Evolutionary conservation across 768 basidiomycete species (phyloP), one percentile per base, ranked within the genome.

Genomic region (Mycena crocata): DNA sequence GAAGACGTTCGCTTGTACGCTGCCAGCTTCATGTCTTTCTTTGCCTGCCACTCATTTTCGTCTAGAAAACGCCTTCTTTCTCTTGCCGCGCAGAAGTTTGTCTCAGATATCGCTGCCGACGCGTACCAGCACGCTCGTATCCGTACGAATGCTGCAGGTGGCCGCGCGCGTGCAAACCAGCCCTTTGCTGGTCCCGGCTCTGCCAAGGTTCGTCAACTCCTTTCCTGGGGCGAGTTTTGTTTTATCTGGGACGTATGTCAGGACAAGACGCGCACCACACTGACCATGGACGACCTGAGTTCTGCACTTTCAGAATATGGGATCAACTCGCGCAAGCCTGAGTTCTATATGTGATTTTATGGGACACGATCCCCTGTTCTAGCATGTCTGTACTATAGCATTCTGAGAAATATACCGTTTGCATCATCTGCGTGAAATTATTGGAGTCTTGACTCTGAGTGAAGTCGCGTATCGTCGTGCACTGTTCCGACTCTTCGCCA

Each of bases 121-220:
- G 96, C 98, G 13, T 99, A 94, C 80, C 96, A 98, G 75, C 97
- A 98, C 79, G 98, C 98, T 10, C 93, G 97, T 32, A 94, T 99
- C 73, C 90, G 98, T 39, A 94, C 94, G 1, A 97, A 94, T 65
- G 95, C 94, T 37, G 76, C 90, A 7, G 88, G 91, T 31, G 92
- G 93, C 39, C 86, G 93, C 19, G 84, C 89, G 31, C 85, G 92
- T 30, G 83, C 87, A 14, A 88, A 86, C 71, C 88, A 89, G 70
- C 83, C 86, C 2, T 74, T 83, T 30, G 74, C 80, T 14, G 91
- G 90, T 13, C 85, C 88, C 45, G 88, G 87, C 17, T 86, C 87
- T 45, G 82, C 85, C 45, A 90, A 92, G 83, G 93, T 91, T 56
- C 61, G 84, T 78, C 46, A 15, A n/a, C 5, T 39, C 37, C 6